A percentile compares a stretch with the other conserved stretches of the same genome.
Evolutionary conservation across 495 filamentous ascomycete genomes (phyloP).

Genomic region (Bombardia bombarda): DNA sequence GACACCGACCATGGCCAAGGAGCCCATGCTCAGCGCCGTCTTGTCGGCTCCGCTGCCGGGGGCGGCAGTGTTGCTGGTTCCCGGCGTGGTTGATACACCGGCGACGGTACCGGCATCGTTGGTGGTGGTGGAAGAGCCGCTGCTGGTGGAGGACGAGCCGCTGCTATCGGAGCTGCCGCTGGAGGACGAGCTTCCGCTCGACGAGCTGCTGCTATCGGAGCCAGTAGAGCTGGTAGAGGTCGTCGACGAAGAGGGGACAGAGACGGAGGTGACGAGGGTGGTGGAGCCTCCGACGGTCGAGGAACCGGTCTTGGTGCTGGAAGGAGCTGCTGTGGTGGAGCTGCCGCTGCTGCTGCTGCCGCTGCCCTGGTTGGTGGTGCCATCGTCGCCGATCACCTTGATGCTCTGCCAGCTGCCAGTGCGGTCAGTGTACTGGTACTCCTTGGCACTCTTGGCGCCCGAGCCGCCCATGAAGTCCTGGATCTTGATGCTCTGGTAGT

Average conservation of each 20-base stretch:
- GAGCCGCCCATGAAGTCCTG: constrained; percentile 88
- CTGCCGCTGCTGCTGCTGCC: constrained; percentile 16
- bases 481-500: constrained; percentile 71
- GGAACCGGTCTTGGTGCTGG: constrained; percentile 15
- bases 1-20: constrained; percentile 15
- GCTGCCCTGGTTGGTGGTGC: constrained; percentile 43
- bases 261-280: constrained; percentile 8
- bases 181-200: not conserved
- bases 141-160: not conserved
- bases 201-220: not conserved
- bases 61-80: constrained; percentile 1
- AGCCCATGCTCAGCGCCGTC: constrained; percentile 9
- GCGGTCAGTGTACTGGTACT: constrained; percentile 68
- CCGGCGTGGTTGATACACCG: constrained; percentile 6
- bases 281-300: constrained; percentile 4
- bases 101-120: constrained; percentile 3
- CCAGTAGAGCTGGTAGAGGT: constrained; percentile 4
- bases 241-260: constrained; percentile 12
- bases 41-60: constrained; percentile 17
- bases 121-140: constrained; percentile 7
- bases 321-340: too few relatives aligned
- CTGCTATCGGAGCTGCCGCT: not conserved
- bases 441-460: constrained; percentile 38
- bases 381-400: constrained; percentile 57
- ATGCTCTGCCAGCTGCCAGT: constrained; percentile 75